Evolutionary conservation across 2,329 filamentous ascomycete species (phyloP).

Genomic region (Ceratocystis cacaofunesta): DNA sequence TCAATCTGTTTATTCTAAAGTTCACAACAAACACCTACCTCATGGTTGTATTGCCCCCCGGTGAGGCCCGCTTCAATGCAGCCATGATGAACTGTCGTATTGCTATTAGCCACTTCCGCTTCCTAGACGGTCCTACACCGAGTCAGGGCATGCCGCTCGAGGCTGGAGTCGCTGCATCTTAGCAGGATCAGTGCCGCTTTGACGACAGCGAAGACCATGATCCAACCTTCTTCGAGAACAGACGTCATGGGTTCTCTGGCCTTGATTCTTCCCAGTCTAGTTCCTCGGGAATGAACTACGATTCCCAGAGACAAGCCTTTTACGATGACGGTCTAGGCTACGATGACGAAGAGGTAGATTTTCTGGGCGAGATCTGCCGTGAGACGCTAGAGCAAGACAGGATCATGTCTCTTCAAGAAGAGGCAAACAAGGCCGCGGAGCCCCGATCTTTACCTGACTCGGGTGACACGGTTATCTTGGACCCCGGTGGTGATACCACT

Average conservation of each 20-base stretch:
- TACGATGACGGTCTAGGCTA: background rate
- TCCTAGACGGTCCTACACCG: conserved; percentile 37
- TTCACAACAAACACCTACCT: conserved; percentile 98
- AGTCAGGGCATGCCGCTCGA: conserved; percentile 9
- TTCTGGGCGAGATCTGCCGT: conserved; percentile 1
- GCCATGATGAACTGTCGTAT: conserved; percentile 83
- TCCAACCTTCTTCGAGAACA: background rate
- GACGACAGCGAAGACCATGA: conserved; percentile 1
- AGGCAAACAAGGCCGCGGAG: background rate
- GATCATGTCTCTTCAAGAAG: background rate
- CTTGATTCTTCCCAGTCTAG: background rate
- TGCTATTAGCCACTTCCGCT: conserved; percentile 66
- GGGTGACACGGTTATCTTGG: background rate
- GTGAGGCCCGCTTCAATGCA: conserved; percentile 80
- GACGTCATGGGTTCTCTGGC: background rate
- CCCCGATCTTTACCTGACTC: background rate
- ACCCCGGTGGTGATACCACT: background rate
- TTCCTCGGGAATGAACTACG: background rate
- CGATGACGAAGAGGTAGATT: conserved; percentile 1
- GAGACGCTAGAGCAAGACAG: conserved; percentile 1
- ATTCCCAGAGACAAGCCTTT: background rate
- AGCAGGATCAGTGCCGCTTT: conserved; percentile 13
- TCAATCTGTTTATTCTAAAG: conserved; percentile 88
- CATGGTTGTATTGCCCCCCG: conserved; percentile 77
- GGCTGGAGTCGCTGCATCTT: conserved; percentile 11